These are phyloP conservation scores for Stephanodiscus minutulus DNA, from an alignment of 108 stramenopile genomes.

Conservation along the genomic window DNA sequence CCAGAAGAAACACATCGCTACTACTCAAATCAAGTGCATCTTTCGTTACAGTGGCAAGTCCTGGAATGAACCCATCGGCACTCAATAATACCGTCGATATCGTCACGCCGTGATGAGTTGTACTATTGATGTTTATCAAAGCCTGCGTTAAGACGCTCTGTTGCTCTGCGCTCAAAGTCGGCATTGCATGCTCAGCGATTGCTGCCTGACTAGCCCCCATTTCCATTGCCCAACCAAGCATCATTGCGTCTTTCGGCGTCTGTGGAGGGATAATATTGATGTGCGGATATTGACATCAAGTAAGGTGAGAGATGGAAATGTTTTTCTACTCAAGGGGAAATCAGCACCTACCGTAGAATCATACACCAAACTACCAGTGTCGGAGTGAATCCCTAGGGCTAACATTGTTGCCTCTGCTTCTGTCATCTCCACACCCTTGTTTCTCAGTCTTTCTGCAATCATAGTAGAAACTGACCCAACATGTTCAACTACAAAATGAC, in stretches of 20 bases:
- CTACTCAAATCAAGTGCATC: constrained; percentile 91
- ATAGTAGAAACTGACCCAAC: constrained; percentile 90
- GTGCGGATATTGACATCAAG: background rate
- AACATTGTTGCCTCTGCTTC: constrained; percentile 90
- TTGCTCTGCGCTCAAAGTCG: constrained; percentile 79
- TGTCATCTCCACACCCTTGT: constrained; percentile 62
- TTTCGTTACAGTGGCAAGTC: constrained; percentile 90
- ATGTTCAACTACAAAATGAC: constrained; percentile 83
- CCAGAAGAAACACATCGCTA: constrained; percentile 85
- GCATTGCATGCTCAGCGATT: constrained; percentile 89
- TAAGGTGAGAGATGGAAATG: background rate
- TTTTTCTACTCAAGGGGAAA: background rate
- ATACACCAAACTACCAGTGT: constrained; percentile 92
- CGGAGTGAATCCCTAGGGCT: constrained; percentile 92
- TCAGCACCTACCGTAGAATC: constrained; percentile 72
- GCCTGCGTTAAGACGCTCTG: constrained; percentile 87
- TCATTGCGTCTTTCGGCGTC: constrained; percentile 87
- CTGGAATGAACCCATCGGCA: constrained; percentile 91
- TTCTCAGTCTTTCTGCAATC: constrained; percentile 78
- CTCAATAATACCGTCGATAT: constrained; percentile 83
- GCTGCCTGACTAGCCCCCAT: constrained; percentile 92
- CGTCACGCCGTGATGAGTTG: constrained; percentile 82
- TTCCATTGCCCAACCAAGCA: constrained; percentile 91
- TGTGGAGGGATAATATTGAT: background rate
- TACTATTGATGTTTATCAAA: constrained; percentile 77